phyloP scores from a whole-genome alignment of 441 rosid genomes.

The Pelargonium citronellum region DNA sequence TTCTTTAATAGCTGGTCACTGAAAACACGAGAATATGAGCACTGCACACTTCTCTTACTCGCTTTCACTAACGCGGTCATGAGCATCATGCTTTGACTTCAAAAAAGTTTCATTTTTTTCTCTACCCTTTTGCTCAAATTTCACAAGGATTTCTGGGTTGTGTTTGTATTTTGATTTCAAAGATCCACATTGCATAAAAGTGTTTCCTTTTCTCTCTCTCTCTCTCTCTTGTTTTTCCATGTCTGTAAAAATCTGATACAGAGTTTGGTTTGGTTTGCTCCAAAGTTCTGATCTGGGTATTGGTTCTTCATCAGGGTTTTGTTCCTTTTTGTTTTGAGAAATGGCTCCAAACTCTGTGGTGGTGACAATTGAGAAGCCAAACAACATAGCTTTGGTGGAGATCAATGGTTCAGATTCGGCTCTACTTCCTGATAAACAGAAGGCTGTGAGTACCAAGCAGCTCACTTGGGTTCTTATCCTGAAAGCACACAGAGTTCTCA shows the following conservation, averaged over 20 bases:
- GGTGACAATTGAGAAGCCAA: conserved; percentile 26
- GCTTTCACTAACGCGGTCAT: no score
- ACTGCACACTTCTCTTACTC: neutral
- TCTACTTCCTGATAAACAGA: conserved; percentile 17
- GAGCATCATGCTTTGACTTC: neutral
- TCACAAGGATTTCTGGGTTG: neutral
- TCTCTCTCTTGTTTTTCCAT: no score
- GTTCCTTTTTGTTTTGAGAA: neutral
- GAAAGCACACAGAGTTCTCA: conserved; percentile 45
- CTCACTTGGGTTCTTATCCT: conserved; percentile 26
- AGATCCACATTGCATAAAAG: no score
- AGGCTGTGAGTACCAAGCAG: conserved; percentile 25
- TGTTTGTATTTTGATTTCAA: no score
- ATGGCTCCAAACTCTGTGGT: conserved; percentile 22
- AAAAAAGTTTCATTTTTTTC: neutral
- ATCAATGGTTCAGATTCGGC: conserved; percentile 16
- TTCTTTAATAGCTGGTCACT: neutral
- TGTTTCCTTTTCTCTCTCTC: no score
- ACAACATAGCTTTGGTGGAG: conserved; percentile 23
- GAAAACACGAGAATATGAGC: neutral
- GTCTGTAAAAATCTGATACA: neutral
- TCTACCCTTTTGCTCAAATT: no score
- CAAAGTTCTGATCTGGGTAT: conserved; percentile 11
- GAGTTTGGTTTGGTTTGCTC: neutral
- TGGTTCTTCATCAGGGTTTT: neutral